Conservation (phyloP, 1,284 basidiomycete genomes). For the Garcileccinum viscosum region DNA sequence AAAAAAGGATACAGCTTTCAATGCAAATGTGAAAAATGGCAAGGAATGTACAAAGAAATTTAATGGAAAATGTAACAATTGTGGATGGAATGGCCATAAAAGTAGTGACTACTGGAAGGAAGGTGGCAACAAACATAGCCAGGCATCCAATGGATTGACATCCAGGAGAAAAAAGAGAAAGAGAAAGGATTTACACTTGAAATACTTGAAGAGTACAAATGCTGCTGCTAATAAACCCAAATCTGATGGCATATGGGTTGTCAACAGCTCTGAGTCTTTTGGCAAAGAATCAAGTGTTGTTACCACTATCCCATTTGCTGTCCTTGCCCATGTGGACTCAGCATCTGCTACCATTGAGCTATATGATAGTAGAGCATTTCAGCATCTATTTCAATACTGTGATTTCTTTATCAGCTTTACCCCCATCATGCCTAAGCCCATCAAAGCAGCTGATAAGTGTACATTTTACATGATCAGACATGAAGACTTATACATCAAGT, state of each 20-base stretch:
- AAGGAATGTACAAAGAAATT: no score
- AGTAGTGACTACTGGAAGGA: not conserved
- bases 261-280: not conserved
- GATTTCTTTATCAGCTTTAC: not conserved
- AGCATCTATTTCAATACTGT: no score
- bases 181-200: not conserved
- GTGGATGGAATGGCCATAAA: not conserved
- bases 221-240: no score
- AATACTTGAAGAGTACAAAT: not conserved
- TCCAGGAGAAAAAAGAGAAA: not conserved
- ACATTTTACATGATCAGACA: no score
- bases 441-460: slow-evolving; percentile 21
- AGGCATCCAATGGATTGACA: not conserved
- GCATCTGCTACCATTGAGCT: no score
- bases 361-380: no score
- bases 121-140: no score
- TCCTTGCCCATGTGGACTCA: not conserved
- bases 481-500: no score
- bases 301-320: not conserved
- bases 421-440: not conserved
- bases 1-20: no score
- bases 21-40: no score
- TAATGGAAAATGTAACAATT: not conserved
- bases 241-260: no score
- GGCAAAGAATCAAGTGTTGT: not conserved